Conservation (phyloP, 352 stramenopile species). For the Halophytophthora polymorphica region DNA sequence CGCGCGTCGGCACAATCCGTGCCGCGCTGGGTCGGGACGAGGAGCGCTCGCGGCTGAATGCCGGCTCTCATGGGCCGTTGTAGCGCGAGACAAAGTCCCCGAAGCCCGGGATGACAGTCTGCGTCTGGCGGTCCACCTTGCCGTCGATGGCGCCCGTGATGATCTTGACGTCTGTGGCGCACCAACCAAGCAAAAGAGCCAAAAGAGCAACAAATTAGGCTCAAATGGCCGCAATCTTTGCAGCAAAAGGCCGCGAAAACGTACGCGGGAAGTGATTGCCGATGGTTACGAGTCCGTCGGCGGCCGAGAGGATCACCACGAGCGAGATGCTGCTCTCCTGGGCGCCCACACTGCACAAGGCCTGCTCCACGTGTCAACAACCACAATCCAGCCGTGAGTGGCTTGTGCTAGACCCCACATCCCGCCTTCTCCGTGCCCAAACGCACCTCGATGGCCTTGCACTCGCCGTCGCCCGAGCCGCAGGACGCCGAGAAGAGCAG, state of each 20-base stretch:
- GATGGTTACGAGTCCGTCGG: constrained; percentile 28
- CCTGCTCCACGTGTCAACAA: constrained; percentile 13
- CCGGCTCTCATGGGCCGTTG: constrained; percentile 24
- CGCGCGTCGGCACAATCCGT: too few species aligned
- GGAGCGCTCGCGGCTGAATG: too few species aligned
- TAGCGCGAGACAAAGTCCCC: constrained; percentile 47
- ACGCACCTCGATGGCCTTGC: constrained; percentile 36
- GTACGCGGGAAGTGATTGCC: constrained; percentile 38
- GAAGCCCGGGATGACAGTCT: constrained; percentile 31
- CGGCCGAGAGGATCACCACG: constrained; percentile 30
- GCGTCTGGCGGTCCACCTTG: constrained; percentile 17
- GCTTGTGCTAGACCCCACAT: neutral
- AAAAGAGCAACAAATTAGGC: neutral
- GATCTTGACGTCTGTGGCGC: constrained; percentile 28
- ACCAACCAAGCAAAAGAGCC: neutral
- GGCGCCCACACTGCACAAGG: constrained; percentile 27
- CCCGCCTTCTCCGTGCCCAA: neutral
- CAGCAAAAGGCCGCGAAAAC: neutral
- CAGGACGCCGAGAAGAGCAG: constrained; percentile 37
- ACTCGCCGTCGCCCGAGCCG: constrained; percentile 21
- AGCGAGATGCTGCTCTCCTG: constrained; percentile 35
- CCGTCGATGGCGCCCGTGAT: constrained; percentile 33
- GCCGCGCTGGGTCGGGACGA: too few species aligned
- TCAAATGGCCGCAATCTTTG: neutral
- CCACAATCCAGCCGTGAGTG: neutral